phyloP scores from a whole-genome alignment of 768 basidiomycete genomes.

The Amanita subjunquillea region DNA sequence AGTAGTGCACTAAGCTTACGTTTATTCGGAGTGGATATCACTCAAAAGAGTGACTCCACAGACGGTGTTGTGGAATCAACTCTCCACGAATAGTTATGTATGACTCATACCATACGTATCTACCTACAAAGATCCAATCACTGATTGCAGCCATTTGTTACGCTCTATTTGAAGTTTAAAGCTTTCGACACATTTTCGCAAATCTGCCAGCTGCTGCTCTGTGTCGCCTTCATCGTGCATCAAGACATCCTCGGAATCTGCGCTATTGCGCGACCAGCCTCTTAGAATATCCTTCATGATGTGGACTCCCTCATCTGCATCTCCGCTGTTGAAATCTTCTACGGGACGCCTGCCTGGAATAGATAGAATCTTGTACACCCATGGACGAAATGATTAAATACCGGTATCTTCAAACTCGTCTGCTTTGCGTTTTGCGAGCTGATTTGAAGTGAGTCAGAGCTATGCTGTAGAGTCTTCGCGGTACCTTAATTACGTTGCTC shows the following conservation, averaged over 20 bases:
- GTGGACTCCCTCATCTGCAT: conserved; percentile 69
- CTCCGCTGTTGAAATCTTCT: conserved; percentile 31
- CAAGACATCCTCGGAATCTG: conserved; percentile 38
- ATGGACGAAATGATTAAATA: conserved; percentile 9
- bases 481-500: conserved; percentile 80
- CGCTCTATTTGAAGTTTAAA: conserved; percentile 62
- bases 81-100: not conserved
- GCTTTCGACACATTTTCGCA: conserved; percentile 55
- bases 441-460: conserved; percentile 1
- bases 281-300: conserved; percentile 74
- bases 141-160: conserved; percentile 68
- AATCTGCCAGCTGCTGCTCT: conserved; percentile 35
- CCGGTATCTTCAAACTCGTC: conserved; percentile 87
- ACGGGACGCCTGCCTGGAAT: conserved; percentile 9
- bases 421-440: conserved; percentile 89
- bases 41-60: conserved; percentile 26
- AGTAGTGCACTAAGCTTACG: conserved; percentile 78
- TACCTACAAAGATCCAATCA: conserved; percentile 31
- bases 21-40: conserved; percentile 75
- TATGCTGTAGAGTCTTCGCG: not conserved
- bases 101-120: not conserved
- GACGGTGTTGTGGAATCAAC: not conserved
- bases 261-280: conserved; percentile 38
- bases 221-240: conserved; percentile 27
- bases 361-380: not conserved